phyloP scores from a whole-genome alignment of 148 eudicot genomes.

The Rhododendron simsii region DNA sequence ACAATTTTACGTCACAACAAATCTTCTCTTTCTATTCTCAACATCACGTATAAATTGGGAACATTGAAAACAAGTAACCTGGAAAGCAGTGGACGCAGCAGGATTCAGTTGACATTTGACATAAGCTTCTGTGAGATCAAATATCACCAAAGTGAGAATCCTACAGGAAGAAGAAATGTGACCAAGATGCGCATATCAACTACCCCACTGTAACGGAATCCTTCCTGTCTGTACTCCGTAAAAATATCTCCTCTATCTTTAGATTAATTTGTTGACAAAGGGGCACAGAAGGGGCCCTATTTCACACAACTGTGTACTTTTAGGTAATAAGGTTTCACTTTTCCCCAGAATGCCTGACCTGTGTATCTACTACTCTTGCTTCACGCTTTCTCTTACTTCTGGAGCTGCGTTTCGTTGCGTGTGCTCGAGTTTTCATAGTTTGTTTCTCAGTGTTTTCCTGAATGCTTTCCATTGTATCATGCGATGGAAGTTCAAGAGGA shows the following conservation, averaged over 20 bases:
- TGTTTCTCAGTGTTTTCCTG: constrained; percentile 52
- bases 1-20: neutral
- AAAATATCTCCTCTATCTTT: neutral
- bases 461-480: constrained; percentile 27
- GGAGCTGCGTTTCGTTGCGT: constrained; percentile 46
- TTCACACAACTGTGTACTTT: neutral
- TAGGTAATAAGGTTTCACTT: constrained; percentile 16
- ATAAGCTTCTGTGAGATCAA: constrained; percentile 8
- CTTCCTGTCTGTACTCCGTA: constrained; percentile 8
- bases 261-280: neutral
- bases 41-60: constrained; percentile 16
- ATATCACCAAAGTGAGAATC: constrained; percentile 7
- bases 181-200: constrained; percentile 13
- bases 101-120: constrained; percentile 2
- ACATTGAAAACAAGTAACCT: constrained; percentile 5
- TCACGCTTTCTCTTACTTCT: constrained; percentile 68
- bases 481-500: constrained; percentile 66
- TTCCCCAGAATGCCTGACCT: constrained; percentile 35
- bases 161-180: neutral
- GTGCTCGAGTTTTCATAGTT: constrained; percentile 42
- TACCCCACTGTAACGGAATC: constrained; percentile 3
- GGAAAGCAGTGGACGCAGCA: constrained; percentile 7
- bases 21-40: constrained; percentile 6
- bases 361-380: constrained; percentile 47
- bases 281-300: neutral